Base-by-base conservation (phyloP, 345 rosid genomes). In the Punica granatum region DNA sequence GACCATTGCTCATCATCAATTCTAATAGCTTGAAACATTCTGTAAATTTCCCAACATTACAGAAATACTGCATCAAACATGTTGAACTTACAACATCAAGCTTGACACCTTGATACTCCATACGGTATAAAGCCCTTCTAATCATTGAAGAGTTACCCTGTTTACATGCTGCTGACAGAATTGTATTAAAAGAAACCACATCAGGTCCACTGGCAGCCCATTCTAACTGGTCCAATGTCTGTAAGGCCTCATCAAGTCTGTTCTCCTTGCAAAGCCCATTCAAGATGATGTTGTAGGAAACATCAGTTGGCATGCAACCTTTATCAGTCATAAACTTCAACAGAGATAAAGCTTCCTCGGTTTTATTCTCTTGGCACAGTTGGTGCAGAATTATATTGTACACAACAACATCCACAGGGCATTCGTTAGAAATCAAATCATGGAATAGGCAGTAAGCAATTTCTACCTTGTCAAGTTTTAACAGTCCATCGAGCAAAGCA, bases 121-220 rank as follows among this genome's bases (percentile, higher is more conserved):
- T 81, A 19, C 65, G 53, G 32, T 67, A 53, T 66, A 75, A 64
- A 21, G 78, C 63, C 66, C 68, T 71, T 60, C 44, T 56, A 18
- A 78, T 67, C 62, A 78, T 60, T 39, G 72, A 41, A 67, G 68
- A 71, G 62, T 73, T 69, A 23, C 72, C 68, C 49, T 65, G 70
- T 65, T 66, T 78, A 61, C 82, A 75, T 61, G 82, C 80, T 56
- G 58, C 35, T 63, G 72, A 78, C 66, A 78, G 70, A 62, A 81
- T 63, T 30, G 78, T 69, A 66, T 78, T 78, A 59, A 78, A 81
- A 32, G 80, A 75, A 66, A 78, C 69, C 18, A 71, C 66, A 67
- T 81, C 78, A 19, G 82, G 84, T 62, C 75, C 65, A 51, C 60
- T 60, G 53, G 43, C 72, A 63, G 43, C 72, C 84, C 84, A 75